Conservation (phyloP, 2,329 filamentous ascomycete genomes). For the Neofusicoccum sp. region DNA sequence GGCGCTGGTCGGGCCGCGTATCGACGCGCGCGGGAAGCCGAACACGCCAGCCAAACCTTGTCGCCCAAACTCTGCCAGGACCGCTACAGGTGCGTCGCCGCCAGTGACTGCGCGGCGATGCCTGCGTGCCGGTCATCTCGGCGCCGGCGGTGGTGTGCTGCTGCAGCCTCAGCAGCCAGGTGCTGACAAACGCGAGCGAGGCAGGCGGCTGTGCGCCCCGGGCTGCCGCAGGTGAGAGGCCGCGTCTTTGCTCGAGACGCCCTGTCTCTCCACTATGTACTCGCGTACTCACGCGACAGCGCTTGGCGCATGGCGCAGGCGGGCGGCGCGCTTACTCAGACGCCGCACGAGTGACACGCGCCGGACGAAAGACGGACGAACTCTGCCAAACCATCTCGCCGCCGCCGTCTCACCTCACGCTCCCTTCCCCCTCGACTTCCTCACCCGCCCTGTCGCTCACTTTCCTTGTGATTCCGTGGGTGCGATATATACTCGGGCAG, state of each 20-base stretch:
- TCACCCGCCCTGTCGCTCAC: not conserved
- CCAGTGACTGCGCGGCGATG: no score
- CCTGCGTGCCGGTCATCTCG: no score
- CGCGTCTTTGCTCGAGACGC: not conserved
- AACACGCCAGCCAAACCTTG: not conserved
- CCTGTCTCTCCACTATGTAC: not conserved
- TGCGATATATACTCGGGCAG: not conserved
- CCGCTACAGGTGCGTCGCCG: no score
- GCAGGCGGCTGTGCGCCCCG: not conserved
- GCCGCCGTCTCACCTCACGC: not conserved
- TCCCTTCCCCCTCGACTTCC: not conserved
- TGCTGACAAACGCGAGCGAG: not conserved
- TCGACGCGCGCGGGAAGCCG: not conserved
- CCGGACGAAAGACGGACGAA: conserved; percentile 7
- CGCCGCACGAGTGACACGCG: not conserved
- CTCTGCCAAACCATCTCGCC: not conserved
- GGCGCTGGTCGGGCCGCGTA: not conserved
- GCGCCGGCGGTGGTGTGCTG: not conserved
- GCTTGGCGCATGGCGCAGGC: not conserved
- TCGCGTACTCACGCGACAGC: not conserved
- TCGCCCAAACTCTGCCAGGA: not conserved
- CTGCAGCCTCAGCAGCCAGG: not conserved
- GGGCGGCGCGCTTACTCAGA: conserved; percentile 2
- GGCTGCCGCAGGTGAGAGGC: not conserved
- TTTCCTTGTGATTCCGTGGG: not conserved